phyloP scores from a whole-genome alignment of 2,329 filamentous ascomycete species.

The Diplodia sapinea region DNA sequence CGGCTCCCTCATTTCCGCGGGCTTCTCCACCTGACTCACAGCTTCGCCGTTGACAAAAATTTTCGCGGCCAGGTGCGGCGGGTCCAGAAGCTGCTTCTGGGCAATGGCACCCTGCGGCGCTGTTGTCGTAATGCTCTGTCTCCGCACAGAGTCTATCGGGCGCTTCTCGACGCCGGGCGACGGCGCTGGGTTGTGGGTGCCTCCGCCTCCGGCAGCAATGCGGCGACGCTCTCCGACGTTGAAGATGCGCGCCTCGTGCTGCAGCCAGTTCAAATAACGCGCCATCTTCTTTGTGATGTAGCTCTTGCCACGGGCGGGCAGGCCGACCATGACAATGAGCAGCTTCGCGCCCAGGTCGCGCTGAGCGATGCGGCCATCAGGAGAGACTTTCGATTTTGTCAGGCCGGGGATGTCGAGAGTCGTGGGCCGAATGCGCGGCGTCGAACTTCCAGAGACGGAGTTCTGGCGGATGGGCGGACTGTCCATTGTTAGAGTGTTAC shows the following conservation, averaged over 20 bases:
- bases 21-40: slow-evolving; percentile 42
- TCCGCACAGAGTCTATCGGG: slow-evolving; percentile 32
- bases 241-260: slow-evolving; percentile 95
- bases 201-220: slow-evolving; percentile 70
- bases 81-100: slow-evolving; percentile 35
- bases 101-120: slow-evolving; percentile 36
- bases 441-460: slow-evolving; percentile 68
- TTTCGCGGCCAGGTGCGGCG: slow-evolving; percentile 54
- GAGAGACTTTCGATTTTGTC: slow-evolving; percentile 93
- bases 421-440: slow-evolving; percentile 84
- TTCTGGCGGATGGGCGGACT: slow-evolving; percentile 74
- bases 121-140: slow-evolving; percentile 35
- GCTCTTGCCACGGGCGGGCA: slow-evolving; percentile 94
- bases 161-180: slow-evolving; percentile 17
- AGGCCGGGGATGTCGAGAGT: slow-evolving; percentile 96
- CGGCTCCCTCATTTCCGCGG: slow-evolving; percentile 39
- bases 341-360: slow-evolving; percentile 95
- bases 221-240: slow-evolving; percentile 93
- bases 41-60: slow-evolving; percentile 66
- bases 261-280: slow-evolving; percentile 94
- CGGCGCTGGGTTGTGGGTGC: slow-evolving; percentile 27
- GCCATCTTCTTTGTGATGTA: slow-evolving; percentile 99
- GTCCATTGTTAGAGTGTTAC: slow-evolving; percentile 35
- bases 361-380: slow-evolving; percentile 91
- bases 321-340: slow-evolving; percentile 96